A percentile compares a stretch with the other conserved stretches of the same genome.
Evolutionary conservation across 371 early-diverging fungal species (phyloP).

Genomic region (Mucor plumbeus): DNA sequence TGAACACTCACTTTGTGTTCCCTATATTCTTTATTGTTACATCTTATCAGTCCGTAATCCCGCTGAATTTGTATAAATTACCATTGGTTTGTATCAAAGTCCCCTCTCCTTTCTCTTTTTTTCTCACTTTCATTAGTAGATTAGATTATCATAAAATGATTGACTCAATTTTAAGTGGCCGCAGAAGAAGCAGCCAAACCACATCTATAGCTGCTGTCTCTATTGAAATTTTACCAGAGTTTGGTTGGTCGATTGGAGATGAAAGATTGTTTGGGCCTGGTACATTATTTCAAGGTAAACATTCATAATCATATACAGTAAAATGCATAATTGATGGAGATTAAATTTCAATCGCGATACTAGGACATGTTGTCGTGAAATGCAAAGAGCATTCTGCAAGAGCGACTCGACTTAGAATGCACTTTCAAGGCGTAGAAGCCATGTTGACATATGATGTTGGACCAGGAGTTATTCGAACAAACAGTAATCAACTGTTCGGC

Average conservation of each 20-base stretch:
- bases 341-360: too few relatives aligned
- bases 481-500: conserved; percentile 11
- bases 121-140: not conserved
- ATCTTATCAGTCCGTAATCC: conserved; percentile 1
- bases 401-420: conserved; percentile 9
- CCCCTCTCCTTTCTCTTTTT: not conserved
- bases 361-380: conserved; percentile 13
- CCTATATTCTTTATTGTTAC: not conserved
- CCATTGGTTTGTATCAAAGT: not conserved
- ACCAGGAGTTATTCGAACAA: conserved; percentile 6
- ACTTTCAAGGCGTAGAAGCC: conserved; percentile 11
- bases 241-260: conserved; percentile 12
- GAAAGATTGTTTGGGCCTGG: conserved; percentile 11
- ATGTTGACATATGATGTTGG: conserved; percentile 16
- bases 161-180: conserved; percentile 3
- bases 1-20: not conserved
- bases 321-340: not conserved
- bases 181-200: conserved; percentile 3
- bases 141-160: not conserved
- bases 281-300: conserved; percentile 13
- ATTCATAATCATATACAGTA: not conserved
- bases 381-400: conserved; percentile 6
- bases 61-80: not conserved
- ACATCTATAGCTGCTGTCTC: conserved; percentile 1
- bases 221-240: conserved; percentile 10